Base-by-base conservation (phyloP, 2,329 filamentous ascomycete species). In the Cryphonectria radicalis region DNA sequence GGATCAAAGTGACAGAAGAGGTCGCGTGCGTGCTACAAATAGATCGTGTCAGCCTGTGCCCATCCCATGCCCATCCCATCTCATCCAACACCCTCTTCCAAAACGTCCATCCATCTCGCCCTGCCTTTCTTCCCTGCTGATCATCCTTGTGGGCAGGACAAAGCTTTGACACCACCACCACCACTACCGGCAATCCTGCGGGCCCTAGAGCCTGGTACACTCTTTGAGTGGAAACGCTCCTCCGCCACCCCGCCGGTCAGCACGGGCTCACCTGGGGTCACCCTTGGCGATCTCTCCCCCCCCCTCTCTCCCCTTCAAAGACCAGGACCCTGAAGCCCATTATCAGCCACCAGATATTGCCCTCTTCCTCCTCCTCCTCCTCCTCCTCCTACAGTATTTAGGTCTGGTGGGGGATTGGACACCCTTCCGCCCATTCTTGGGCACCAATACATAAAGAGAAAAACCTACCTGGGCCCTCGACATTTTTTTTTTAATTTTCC, bases 211-310 rank as follows among this genome's bases (percentile, higher is more conserved):
- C 55, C 55, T 59, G 55, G 55, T 25, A 59, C 19, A 22, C 46
- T n/a, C 4, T 19, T 25, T 7, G 17, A 32, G 55, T 59, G 55
- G 55, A 32, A 25, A 59, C 55, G 25, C 53, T n/a, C 22, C 65
- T 67, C 50, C 65, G 50, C 65, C 65, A 60, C 65, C 65, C 35
- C 25, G 19, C 50, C 50, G 35, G 65, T 67, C 65, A 67, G 65
- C 53, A 67, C 37, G 62, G 25, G 22, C 25, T 22, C 32, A 63
- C 37, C 40, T 59, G 28, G 25, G 25, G 55, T 17, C 55, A 59
- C 55, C 55, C 55, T 28, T 13, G 53, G n/a, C 53, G 53, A 55
- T 55, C n/a, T n/a, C 53, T n/a, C 53, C 53, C 28, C 28, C 2
- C 28, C 28, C 28, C 28, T 2, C 53, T 14, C 28, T 28, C 28